These are phyloP conservation scores for Chrysopogon serrulatus DNA, from an alignment of 176 grass and related monocot species.

Conservation along the genomic window DNA sequence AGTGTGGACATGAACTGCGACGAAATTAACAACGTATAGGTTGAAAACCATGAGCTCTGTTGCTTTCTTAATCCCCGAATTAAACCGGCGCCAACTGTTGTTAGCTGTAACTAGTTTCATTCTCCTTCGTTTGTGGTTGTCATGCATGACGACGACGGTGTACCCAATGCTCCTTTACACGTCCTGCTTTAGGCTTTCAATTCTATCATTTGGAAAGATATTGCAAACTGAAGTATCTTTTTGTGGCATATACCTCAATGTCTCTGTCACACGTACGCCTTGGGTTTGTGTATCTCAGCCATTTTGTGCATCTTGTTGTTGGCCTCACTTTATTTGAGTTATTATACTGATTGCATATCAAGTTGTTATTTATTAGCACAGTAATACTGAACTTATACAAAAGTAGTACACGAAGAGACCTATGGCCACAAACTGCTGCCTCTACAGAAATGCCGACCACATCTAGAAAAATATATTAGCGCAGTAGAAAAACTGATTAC, in stretches of 20 bases:
- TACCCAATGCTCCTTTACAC: slow-evolving; percentile 17
- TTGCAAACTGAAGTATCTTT: neutral
- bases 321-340: neutral
- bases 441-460: neutral
- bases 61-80: slow-evolving; percentile 8
- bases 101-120: neutral
- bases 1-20: neutral
- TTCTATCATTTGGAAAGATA: neutral
- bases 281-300: neutral
- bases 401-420: neutral
- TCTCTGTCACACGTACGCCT: neutral
- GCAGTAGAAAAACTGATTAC: neutral
- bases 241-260: slow-evolving; percentile 5
- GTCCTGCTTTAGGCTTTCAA: neutral
- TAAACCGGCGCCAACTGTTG: neutral
- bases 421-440: neutral
- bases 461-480: neutral
- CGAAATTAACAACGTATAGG: neutral
- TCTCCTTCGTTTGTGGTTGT: neutral
- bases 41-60: slow-evolving; percentile 5
- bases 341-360: neutral
- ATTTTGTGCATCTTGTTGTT: neutral
- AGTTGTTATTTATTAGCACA: neutral
- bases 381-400: neutral
- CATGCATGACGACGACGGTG: slow-evolving; percentile 23